Evolutionary conservation across 2,329 filamentous ascomycete genomes (phyloP).

Genomic region (Nectriaceae sp.): DNA sequence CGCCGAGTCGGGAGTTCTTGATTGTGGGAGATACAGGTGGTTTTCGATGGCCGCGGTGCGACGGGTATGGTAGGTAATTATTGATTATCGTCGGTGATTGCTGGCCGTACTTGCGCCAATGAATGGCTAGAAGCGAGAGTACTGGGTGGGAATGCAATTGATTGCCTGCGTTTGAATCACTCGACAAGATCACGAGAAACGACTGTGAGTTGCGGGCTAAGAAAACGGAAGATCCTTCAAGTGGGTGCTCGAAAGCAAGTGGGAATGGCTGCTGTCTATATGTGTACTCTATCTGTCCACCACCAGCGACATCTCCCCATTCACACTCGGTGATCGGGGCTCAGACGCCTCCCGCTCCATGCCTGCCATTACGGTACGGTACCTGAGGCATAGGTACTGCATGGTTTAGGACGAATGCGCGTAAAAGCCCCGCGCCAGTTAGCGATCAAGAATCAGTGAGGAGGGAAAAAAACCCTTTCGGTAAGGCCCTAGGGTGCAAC

Average conservation of each 20-base stretch:
- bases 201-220: background rate
- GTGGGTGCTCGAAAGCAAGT: background rate
- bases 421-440: slow-evolving; percentile 10
- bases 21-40: background rate
- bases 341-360: background rate
- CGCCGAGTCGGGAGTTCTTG: background rate
- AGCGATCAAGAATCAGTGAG: background rate
- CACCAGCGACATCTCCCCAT: background rate
- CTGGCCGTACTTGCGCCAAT: too few species aligned
- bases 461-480: background rate
- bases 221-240: background rate
- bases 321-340: background rate
- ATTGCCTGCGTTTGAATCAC: slow-evolving; percentile 3
- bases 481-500: too few species aligned
- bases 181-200: slow-evolving; percentile 8
- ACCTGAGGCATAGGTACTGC: too few species aligned
- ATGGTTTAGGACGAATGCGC: slow-evolving; percentile 15
- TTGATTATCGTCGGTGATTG: too few species aligned
- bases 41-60: background rate
- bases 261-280: background rate
- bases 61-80: background rate
- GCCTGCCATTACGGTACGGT: too few species aligned
- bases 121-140: background rate
- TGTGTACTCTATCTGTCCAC: background rate
- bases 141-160: slow-evolving; percentile 13